Percentiles rank a stretch among this genome's conserved stretches.
These are phyloP conservation scores for Kwoniella dendrophila DNA, from an alignment of 768 basidiomycete species.

Conservation along the genomic window DNA sequence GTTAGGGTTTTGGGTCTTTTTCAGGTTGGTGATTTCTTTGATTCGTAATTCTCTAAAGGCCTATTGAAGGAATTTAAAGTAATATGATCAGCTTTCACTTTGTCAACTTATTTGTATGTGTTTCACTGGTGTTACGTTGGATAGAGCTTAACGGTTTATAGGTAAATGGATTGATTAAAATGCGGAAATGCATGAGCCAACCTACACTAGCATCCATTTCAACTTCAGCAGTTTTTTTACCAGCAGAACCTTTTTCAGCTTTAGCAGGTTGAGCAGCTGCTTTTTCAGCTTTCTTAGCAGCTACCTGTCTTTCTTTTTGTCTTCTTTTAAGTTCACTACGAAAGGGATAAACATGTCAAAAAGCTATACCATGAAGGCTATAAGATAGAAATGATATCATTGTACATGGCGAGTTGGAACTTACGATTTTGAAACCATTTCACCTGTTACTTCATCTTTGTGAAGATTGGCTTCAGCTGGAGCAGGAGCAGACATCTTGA, in stretches of 20 bases:
- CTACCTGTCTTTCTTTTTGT: slow-evolving; percentile 74
- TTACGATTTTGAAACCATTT: slow-evolving; percentile 95
- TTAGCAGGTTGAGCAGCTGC: slow-evolving; percentile 56
- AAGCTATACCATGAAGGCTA: too few relatives aligned
- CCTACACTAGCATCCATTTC: slow-evolving; percentile 89
- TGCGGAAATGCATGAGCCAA: slow-evolving; percentile 41
- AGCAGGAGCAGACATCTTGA: slow-evolving; percentile 54
- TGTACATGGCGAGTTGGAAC: slow-evolving; percentile 39
- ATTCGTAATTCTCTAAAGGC: slow-evolving; percentile 97
- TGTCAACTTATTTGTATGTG: slow-evolving; percentile 2
- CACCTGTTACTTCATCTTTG: slow-evolving; percentile 72
- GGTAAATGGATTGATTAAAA: too few relatives aligned
- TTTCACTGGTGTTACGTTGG: too few relatives aligned
- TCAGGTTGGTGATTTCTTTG: slow-evolving; percentile 80
- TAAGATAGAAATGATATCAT: too few relatives aligned
- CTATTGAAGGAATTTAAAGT: slow-evolving; percentile 57
- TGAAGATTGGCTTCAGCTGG: slow-evolving; percentile 48
- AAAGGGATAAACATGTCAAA: neutral
- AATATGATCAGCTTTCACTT: neutral
- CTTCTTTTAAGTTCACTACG: slow-evolving; percentile 89
- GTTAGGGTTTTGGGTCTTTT: slow-evolving; percentile 79
- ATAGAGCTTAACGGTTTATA: too few relatives aligned
- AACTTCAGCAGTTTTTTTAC: slow-evolving; percentile 65
- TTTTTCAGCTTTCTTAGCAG: slow-evolving; percentile 76
- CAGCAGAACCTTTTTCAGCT: slow-evolving; percentile 47